Percentiles rank a stretch among this genome's conserved stretches.
Conservation (phyloP, 352 stramenopile species). For the Aphanomyces invadans region DNA sequence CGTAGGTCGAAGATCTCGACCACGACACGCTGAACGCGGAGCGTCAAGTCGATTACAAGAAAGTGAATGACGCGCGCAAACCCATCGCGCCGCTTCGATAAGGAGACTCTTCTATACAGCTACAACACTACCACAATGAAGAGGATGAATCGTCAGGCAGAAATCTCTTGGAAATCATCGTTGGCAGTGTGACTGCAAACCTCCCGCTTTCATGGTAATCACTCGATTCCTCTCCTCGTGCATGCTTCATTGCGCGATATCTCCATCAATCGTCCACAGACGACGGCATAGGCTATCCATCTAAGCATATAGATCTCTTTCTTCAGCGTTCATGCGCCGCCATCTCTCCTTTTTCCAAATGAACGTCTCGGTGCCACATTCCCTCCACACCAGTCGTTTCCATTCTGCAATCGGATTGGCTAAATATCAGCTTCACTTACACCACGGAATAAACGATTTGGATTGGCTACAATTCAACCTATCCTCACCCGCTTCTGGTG, state of each 20-base stretch:
- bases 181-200: constrained; percentile 5
- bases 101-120: background rate
- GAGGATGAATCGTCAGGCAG: constrained; percentile 24
- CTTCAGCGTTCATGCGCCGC: too few species aligned
- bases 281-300: too few species aligned
- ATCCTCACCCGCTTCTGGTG: background rate
- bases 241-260: too few species aligned
- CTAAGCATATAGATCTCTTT: too few species aligned
- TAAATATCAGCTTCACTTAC: background rate
- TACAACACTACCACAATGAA: background rate
- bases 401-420: background rate
- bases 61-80: constrained; percentile 7
- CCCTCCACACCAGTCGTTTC: background rate
- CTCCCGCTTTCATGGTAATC: constrained; percentile 24
- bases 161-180: constrained; percentile 27
- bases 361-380: too few species aligned
- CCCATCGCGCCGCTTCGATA: constrained; percentile 6
- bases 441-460: background rate
- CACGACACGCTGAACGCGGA: constrained; percentile 1
- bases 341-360: too few species aligned
- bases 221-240: constrained; percentile 21
- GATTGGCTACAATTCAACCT: constrained; percentile 1
- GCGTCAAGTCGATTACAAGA: constrained; percentile 12
- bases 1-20: constrained; percentile 20
- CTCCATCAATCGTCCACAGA: too few species aligned